Evolutionary conservation across 1,284 basidiomycete species (phyloP).

Genomic region (Boletus sp.): DNA sequence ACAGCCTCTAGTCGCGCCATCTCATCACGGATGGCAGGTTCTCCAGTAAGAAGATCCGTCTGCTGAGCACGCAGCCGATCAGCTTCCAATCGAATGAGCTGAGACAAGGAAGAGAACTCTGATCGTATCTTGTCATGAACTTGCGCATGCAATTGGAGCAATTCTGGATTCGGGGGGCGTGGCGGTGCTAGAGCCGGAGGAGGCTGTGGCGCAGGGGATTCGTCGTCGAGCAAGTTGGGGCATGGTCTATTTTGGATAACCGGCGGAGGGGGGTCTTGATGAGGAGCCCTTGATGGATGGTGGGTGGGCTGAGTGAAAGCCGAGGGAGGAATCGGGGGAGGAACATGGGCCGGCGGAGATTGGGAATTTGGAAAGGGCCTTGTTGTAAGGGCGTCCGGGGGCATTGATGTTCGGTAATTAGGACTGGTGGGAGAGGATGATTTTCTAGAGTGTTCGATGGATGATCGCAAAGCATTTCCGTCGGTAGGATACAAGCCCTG

Average conservation of each 20-base stretch:
- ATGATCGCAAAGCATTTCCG: slow-evolving; percentile 27
- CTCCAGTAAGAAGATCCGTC: slow-evolving; percentile 81
- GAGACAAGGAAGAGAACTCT: slow-evolving; percentile 64
- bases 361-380: slow-evolving; percentile 21
- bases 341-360: slow-evolving; percentile 18
- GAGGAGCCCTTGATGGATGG: slow-evolving; percentile 24
- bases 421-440: slow-evolving; percentile 20
- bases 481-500: slow-evolving; percentile 11
- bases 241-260: slow-evolving; percentile 29
- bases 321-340: slow-evolving; percentile 15
- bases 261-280: slow-evolving; percentile 20
- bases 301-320: slow-evolving; percentile 13
- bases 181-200: slow-evolving; percentile 54
- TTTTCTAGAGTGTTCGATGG: slow-evolving; percentile 22
- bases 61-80: slow-evolving; percentile 78
- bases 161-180: slow-evolving; percentile 84
- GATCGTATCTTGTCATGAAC: slow-evolving; percentile 74
- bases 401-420: slow-evolving; percentile 32
- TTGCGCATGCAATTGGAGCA: slow-evolving; percentile 79
- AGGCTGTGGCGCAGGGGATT: slow-evolving; percentile 33
- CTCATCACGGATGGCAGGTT: slow-evolving; percentile 92
- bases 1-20: slow-evolving; percentile 94
- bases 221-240: slow-evolving; percentile 52
- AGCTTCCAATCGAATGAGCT: slow-evolving; percentile 65
- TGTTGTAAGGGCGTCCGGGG: slow-evolving; percentile 17